Base-by-base conservation (phyloP, 2,329 filamentous ascomycete genomes). In the Pseudocercospora vitis region DNA sequence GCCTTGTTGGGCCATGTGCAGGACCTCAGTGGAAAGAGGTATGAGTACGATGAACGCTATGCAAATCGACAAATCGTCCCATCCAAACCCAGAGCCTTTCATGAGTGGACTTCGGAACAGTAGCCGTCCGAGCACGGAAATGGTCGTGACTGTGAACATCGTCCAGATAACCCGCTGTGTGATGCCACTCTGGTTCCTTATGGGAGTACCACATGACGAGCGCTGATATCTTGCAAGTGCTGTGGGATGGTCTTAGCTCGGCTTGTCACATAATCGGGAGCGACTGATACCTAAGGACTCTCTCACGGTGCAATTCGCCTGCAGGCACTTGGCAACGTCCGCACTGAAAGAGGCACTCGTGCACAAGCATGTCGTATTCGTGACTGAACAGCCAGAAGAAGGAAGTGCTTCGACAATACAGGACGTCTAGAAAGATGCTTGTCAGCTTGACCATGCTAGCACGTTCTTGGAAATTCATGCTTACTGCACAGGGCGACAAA, bases 321-420 rank as follows among this genome's bases (percentile, higher is more conserved):
- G 44, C 33, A 53, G 29, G 23, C 50, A 53, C 14, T 39, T 53
- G 21, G 48, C 24, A 7, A 53, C 35, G 23, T 45, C 29, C 4
- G 32, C 31, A 23, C 16, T 42, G 26, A 44, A 53, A 8, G 33
- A 4, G 3, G 19, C 16, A 24, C 33, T 44, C 21, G 16, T 21
- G 33, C 50, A 53, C 8, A 53, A 26, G 24, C 50, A 53, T 18
- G 44, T 26, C 14, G 45, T 33, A 53, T 53, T 29, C 33, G 50
- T 40, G 9, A 18, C n/a, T 14, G 28, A 70, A 33, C 50, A 53
- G 28, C 49, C 49, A 14, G 49, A 52, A 16, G 40, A 32, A 16
- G 49, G 49, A 12, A 52, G 35, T 12, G 33, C 44, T 14, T 52
- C 28, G 19, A 52, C 32, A 7, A 52, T 46, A 21, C 49, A 52